Evolutionary conservation across 2,329 filamentous ascomycete species (phyloP), one percentile per base, ranked within the genome.

Genomic region (Fusarium stilboides): DNA sequence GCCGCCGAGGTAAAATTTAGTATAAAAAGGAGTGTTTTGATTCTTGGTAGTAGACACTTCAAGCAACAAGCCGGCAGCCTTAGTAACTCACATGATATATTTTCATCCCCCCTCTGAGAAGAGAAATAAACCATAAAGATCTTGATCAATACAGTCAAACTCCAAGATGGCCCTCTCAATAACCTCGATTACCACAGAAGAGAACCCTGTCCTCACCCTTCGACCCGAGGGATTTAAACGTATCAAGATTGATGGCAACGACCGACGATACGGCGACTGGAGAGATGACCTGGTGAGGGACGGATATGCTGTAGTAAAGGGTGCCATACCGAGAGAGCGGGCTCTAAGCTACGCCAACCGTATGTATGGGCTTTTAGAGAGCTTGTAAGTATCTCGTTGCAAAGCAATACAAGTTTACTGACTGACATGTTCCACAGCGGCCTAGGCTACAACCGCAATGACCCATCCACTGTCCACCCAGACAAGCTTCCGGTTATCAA

Each of bases 401-500:
- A 3, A 0, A 3, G 2, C 1, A 6, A 10, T n/a, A 12, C 9
- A 10, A 5, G 3, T 1, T 1, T 12, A 7, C 1, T 8, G 0
- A 24, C 22, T 68, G 22, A 66, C 8, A 57, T 3, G 5, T 7
- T 8, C 8, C 6, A 72, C 6, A 72, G 70, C 12, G 67, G 60
- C 4, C 67, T 46, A 2, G 70, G 70, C 14, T 72, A 72, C 6
- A 65, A 72, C 49, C 70, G 70, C 13, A 65, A 44, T n/a, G 62
- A 72, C 17, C 67, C 59, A 2, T 55, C 61, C 4, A 66, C 50
- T 3, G 70, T 72, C 6, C 69, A 68, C 10, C 69, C 69, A 12
- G 70, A 72, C 37, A 72, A 72, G 49, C 67, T 72, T 7, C 69
- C 68, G 5, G 69, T 72, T 13, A 72, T 72, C 44, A 72, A 68